A percentile compares a stretch with the other conserved stretches of the same genome.
Conservation (phyloP, 768 basidiomycete genomes). For the Arthromyces matolae region DNA sequence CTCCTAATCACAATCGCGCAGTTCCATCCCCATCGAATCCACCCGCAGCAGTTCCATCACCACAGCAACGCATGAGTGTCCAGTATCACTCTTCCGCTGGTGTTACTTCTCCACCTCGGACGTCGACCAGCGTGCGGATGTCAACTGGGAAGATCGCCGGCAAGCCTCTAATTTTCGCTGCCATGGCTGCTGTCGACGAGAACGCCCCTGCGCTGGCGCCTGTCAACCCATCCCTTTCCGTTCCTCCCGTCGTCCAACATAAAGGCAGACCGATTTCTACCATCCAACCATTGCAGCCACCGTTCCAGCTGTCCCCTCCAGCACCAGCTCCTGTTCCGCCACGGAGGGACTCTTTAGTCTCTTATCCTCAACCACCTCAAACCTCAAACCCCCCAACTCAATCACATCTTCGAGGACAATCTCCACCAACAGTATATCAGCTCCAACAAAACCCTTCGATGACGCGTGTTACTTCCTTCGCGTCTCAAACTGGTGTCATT, state of each 20-base stretch:
- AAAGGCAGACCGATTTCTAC: not conserved
- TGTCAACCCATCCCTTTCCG: not conserved
- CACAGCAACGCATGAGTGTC: conserved; percentile 1
- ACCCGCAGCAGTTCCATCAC: not conserved
- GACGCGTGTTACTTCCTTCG: not conserved
- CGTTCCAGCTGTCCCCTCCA: conserved; percentile 1
- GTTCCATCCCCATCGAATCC: conserved; percentile 6
- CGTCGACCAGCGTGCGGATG: conserved; percentile 21
- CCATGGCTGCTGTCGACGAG: conserved; percentile 39
- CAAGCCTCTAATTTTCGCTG: conserved; percentile 62
- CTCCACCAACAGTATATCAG: not conserved
- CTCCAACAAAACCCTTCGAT: not conserved
- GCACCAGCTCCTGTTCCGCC: not conserved
- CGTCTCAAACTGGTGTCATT: not conserved
- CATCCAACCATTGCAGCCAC: not conserved
- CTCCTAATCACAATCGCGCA: not conserved
- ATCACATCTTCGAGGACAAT: not conserved
- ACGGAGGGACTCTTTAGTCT: conserved; percentile 4
- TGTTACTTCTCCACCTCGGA: conserved; percentile 18
- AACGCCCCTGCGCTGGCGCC: no score
- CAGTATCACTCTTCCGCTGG: conserved; percentile 5
- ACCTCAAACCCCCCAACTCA: not conserved
- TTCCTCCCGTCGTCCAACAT: not conserved
- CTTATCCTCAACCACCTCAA: not conserved
- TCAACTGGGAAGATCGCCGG: conserved; percentile 28